Base-by-base conservation (phyloP, 306 rosid species). In the Quercus alba region DNA sequence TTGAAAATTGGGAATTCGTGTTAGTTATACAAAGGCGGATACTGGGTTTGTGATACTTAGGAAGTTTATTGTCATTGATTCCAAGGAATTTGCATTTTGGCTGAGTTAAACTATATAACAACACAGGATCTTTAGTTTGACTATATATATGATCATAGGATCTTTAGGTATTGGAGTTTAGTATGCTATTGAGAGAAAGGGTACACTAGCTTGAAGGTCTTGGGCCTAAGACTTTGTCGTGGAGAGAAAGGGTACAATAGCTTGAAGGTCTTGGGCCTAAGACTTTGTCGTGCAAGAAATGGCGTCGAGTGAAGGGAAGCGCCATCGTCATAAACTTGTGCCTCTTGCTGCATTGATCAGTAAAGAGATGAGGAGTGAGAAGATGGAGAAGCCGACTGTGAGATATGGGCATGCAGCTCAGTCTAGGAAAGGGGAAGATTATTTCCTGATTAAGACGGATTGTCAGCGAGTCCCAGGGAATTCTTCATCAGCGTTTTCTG, bases 381-480 rank as follows among this genome's bases (percentile, higher is more conserved):
- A 83, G 90, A 87, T 93, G 97, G 98, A 90, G 83, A 95, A 93
- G 80, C 99, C 99, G 4, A 91, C 86, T 59, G 81, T 95, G 70
- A 90, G 91, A 77, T 82, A 79, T 81, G 99, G 98, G 0, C 88
- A 89, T 77, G 98, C 99, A 11, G 97, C 94, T 74, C 97, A 92
- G 81, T 93, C 99, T 77, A 93, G 74, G 84, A 95, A 95, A 81
- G 99, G 99, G 75, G 99, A 93, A 70, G 99, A 95, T 81, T 95
- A 87, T 82, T 95, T 87, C 78, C 85, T 95, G 17, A 61, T 90
- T 28, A 95, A 91, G 86, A 87, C 97, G 4, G 99, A 93, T 79
- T 92, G 96, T 79, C 96, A 85, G 76, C 84, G 98, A 63, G 88
- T 93, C 8, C 89, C 93, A 4, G 98, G 98, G 78, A 93, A 89